Evolutionary conservation across 2,329 filamentous ascomycete species (phyloP).

Genomic region (Bipolaris bicolor): DNA sequence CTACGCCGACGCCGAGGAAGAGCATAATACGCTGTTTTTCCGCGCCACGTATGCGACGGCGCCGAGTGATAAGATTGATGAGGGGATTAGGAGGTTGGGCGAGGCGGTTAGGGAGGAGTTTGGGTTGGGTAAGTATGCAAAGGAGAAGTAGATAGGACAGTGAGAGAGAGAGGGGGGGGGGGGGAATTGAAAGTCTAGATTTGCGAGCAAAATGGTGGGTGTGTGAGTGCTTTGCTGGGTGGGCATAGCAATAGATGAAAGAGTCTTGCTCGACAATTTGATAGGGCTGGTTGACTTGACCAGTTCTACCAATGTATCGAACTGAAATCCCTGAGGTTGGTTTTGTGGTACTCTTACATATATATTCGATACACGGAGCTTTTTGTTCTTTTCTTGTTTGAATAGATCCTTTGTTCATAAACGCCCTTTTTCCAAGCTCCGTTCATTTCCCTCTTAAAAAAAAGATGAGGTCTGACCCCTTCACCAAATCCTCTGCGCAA

Average conservation of each 20-base stretch:
- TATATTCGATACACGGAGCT: background rate
- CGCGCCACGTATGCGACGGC: conserved; percentile 88
- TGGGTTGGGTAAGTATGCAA: conserved; percentile 46
- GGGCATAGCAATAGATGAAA: background rate
- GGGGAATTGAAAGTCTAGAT: background rate
- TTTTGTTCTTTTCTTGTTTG: background rate
- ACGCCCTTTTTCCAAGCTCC: background rate
- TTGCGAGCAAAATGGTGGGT: background rate
- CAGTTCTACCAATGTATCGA: background rate
- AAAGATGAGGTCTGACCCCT: background rate
- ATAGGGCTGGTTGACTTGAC: background rate
- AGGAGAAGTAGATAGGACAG: background rate
- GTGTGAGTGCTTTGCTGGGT: background rate
- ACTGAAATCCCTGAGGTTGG: too few species aligned
- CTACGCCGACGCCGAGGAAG: conserved; percentile 70
- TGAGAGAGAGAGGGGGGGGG: background rate
- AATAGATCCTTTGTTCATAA: background rate
- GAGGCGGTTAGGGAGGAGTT: conserved; percentile 71
- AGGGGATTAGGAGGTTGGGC: conserved; percentile 69
- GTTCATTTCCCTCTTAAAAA: background rate
- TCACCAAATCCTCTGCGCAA: background rate
- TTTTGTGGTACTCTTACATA: conserved; percentile 6
- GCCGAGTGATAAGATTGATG: conserved; percentile 57
- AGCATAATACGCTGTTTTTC: conserved; percentile 76
- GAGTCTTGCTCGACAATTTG: background rate